A percentile compares a stretch with the other conserved stretches of the same genome.
phyloP scores from a whole-genome alignment of 1,284 basidiomycete species.

The Microbotryum intermedium region DNA sequence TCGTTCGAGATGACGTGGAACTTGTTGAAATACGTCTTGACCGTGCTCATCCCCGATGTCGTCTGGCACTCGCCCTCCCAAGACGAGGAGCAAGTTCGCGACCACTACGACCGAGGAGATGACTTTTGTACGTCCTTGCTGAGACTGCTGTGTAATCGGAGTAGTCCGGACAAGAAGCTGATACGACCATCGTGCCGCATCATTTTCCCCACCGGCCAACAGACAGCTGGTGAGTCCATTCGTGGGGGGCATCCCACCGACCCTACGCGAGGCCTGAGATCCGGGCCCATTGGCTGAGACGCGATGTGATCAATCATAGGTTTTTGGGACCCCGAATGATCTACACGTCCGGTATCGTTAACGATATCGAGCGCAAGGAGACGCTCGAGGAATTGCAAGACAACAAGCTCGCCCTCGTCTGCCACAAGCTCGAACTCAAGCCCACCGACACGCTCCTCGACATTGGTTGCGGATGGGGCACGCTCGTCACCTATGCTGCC shows the following conservation, averaged over 20 bases:
- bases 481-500: conserved; percentile 83
- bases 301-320: conserved; percentile 41
- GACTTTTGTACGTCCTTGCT: conserved; percentile 82
- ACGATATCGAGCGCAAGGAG: conserved; percentile 64
- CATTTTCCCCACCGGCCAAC: neutral
- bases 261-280: neutral
- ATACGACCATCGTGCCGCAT: conserved; percentile 32
- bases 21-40: conserved; percentile 90
- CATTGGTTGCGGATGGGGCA: conserved; percentile 98
- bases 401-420: conserved; percentile 93
- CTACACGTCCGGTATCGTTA: conserved; percentile 89
- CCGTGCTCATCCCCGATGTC: conserved; percentile 81
- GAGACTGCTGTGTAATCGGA: neutral
- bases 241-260: neutral
- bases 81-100: conserved; percentile 92
- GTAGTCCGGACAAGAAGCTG: conserved; percentile 5
- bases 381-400: conserved; percentile 94
- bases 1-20: conserved; percentile 73
- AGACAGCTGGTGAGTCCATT: neutral
- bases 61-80: conserved; percentile 80
- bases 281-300: neutral
- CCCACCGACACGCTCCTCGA: conserved; percentile 76
- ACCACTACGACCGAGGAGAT: conserved; percentile 93
- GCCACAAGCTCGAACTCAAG: conserved; percentile 85
- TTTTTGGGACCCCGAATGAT: conserved; percentile 95